Conservation (phyloP, 192 early-diverging fungal genomes). For the Backusella sp. region DNA sequence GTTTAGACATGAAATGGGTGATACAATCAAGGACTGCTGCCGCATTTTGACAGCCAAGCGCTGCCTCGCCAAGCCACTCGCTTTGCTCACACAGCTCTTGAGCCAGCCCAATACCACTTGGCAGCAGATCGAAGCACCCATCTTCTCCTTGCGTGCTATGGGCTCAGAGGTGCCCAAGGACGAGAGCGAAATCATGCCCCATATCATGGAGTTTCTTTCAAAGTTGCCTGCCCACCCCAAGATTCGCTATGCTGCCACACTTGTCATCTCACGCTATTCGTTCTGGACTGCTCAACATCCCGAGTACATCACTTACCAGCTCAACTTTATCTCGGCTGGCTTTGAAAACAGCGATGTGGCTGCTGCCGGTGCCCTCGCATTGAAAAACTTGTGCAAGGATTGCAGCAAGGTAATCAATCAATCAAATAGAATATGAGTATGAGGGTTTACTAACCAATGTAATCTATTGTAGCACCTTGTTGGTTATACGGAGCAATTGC, state of each 20-base stretch:
- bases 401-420: slow-evolving; percentile 73
- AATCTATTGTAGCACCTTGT: slow-evolving; percentile 59
- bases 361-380: slow-evolving; percentile 81
- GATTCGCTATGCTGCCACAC: slow-evolving; percentile 92
- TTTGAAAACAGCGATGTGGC: slow-evolving; percentile 85
- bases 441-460: neutral
- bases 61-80: slow-evolving; percentile 68
- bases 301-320: slow-evolving; percentile 88
- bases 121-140: slow-evolving; percentile 94
- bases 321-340: slow-evolving; percentile 86
- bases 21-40: slow-evolving; percentile 95
- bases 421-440: neutral
- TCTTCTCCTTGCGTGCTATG: slow-evolving; percentile 94
- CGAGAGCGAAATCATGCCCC: slow-evolving; percentile 79
- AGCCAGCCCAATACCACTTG: slow-evolving; percentile 52
- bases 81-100: slow-evolving; percentile 46
- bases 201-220: slow-evolving; percentile 89
- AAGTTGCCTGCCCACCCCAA: slow-evolving; percentile 90
- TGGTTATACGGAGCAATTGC: slow-evolving; percentile 75
- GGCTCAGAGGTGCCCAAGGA: slow-evolving; percentile 73
- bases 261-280: slow-evolving; percentile 96
- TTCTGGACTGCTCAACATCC: slow-evolving; percentile 90
- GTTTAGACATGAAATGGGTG: slow-evolving; percentile 95
- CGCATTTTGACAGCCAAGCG: slow-evolving; percentile 73
- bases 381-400: slow-evolving; percentile 89